These are phyloP conservation scores for Tetracentron sinense DNA, from an alignment of 164 flowering plant genomes.

Conservation along the genomic window DNA sequence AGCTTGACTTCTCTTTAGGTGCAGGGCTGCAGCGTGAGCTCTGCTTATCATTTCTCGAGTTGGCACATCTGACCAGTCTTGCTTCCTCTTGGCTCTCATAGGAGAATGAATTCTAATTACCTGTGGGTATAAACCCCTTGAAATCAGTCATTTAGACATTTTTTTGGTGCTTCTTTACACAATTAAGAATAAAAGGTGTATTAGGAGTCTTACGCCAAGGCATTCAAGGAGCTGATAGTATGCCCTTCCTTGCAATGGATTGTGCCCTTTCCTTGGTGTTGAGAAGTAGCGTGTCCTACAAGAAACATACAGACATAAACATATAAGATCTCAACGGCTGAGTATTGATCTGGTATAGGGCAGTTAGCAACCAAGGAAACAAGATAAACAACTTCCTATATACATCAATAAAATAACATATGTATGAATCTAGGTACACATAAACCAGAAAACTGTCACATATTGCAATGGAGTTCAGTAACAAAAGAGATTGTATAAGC, in stretches of 20 bases:
- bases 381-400: neutral
- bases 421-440: too few species aligned
- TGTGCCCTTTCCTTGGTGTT: slow-evolving; percentile 86
- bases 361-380: neutral
- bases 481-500: too few species aligned
- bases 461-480: neutral
- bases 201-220: slow-evolving; percentile 69
- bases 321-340: neutral
- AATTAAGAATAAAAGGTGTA: neutral
- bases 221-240: slow-evolving; percentile 95
- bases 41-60: slow-evolving; percentile 60
- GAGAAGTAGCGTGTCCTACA: slow-evolving; percentile 94
- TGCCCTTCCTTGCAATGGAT: slow-evolving; percentile 97
- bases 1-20: slow-evolving; percentile 53
- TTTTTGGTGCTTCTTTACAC: too few species aligned
- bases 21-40: slow-evolving; percentile 82
- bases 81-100: slow-evolving; percentile 72
- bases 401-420: neutral
- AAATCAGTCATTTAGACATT: slow-evolving; percentile 4
- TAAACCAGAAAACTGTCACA: neutral
- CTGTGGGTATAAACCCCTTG: slow-evolving; percentile 29
- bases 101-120: slow-evolving; percentile 96
- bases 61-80: slow-evolving; percentile 93
- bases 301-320: slow-evolving; percentile 5
- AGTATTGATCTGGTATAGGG: neutral